Evolutionary conservation across 1,284 basidiomycete genomes (phyloP), one percentile per base, ranked within the genome.

Genomic region (Omphalotus olearius): DNA sequence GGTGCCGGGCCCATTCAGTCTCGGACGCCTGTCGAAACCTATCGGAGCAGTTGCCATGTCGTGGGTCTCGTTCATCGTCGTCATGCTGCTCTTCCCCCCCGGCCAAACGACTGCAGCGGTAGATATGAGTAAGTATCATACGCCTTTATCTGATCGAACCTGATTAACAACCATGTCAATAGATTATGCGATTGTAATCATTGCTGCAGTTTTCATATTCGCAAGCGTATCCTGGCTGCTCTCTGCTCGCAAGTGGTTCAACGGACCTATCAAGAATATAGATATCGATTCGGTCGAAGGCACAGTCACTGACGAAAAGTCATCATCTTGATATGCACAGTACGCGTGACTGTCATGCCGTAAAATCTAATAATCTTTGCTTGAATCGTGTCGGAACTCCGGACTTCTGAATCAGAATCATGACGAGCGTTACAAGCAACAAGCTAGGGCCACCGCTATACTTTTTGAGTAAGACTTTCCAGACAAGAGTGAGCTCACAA

Each of bases 211-310:
- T 2, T 82, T 88, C 61, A 60, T 83, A 18, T 85, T 86, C 57
- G 80, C 85, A 0, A 68, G 76, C 0, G 49, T 73, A 6, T 85
- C 80, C 3, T 88, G 85, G 85, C 61, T 82, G 0, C 23, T 83
- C 3, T 86, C 83, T 23, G 86, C 86, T 0, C 75, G 67, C 36
- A 78, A 80, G 49, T 88, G 85, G 85, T 88, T 88, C 69, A 73
- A 67, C 30, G 85, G 85, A 0, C 85, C 86, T 9, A 70, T 86
- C 44, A 69, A 69, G 56, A 87, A 74, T 44, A 62, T 83, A 10
- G 71, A 77, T 35, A 33, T 9, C 7, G 30, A 33, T 13, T 33
- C 30, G 9, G 30, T 7, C 13, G 13, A 9, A 13, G 30, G 30
- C 9, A 33, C 30, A 2, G 2, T 33, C 2, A 7, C 2, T 33